Conservation (phyloP, 163 green algal genomes). For the Volvox carteri region DNA sequence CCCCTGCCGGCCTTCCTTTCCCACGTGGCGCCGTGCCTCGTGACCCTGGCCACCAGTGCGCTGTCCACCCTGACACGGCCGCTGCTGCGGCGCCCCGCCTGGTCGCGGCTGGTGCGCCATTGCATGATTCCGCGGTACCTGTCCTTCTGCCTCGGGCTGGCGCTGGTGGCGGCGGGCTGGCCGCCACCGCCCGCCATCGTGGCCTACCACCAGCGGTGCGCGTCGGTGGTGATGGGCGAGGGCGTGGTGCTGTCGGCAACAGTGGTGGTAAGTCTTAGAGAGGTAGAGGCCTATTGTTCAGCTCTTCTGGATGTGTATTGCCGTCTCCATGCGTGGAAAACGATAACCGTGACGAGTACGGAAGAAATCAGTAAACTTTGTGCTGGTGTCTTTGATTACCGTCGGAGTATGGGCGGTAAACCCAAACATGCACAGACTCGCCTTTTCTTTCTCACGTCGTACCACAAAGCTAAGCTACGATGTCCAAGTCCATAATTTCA, state of each 20-base stretch:
- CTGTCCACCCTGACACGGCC: not conserved
- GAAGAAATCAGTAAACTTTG: not conserved
- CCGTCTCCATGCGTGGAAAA: not conserved
- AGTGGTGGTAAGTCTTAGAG: conserved; percentile 2
- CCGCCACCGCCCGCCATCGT: not conserved
- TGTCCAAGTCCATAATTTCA: not conserved
- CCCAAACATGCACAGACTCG: too few relatives aligned
- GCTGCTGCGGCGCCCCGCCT: conserved; percentile 7
- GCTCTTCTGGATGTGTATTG: not conserved
- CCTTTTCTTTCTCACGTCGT: too few relatives aligned
- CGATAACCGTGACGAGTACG: not conserved
- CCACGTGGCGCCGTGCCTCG: not conserved
- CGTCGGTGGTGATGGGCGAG: conserved; percentile 12
- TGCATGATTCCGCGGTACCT: conserved; percentile 22
- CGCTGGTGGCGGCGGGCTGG: not conserved
- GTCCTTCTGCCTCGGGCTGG: not conserved
- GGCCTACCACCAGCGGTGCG: not conserved
- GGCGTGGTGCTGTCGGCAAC: conserved; percentile 14
- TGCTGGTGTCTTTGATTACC: too few relatives aligned
- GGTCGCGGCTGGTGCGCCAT: conserved; percentile 1
- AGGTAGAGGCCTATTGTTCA: not conserved
- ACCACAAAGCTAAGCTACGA: too few relatives aligned
- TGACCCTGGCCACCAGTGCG: not conserved
- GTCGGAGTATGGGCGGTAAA: not conserved
- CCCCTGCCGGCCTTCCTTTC: not conserved